A percentile compares a stretch with the other conserved stretches of the same genome.
Evolutionary conservation across 2,329 filamentous ascomycete species (phyloP).

Genomic region (Aspergillus felis): DNA sequence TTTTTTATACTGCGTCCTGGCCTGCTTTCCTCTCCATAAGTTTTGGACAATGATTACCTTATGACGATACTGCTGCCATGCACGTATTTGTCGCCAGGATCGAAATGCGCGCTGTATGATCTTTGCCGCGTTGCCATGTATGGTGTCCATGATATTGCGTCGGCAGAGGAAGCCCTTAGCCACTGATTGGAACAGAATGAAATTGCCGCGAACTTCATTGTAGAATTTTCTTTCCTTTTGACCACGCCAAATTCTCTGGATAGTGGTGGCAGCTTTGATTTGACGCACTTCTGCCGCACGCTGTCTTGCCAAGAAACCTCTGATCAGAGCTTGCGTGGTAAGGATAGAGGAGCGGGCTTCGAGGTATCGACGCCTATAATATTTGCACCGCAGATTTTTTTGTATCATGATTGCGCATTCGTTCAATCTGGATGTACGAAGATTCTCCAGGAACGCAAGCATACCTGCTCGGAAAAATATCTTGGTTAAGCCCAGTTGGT

Average conservation of each 20-base stretch:
- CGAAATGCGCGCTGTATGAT: slow-evolving; percentile 91
- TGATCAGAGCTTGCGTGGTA: slow-evolving; percentile 69
- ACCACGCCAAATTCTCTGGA: slow-evolving; percentile 92
- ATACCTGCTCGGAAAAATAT: slow-evolving; percentile 99
- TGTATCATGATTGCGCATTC: slow-evolving; percentile 96
- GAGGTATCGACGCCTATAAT: slow-evolving; percentile 87
- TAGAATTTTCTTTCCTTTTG: slow-evolving; percentile 83
- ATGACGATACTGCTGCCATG: slow-evolving; percentile 83
- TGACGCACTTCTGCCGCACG: slow-evolving; percentile 76
- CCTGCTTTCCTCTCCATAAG: slow-evolving; percentile 80
- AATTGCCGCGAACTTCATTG: slow-evolving; percentile 71
- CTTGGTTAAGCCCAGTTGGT: slow-evolving; percentile 95
- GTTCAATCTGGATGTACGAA: slow-evolving; percentile 84
- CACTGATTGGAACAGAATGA: slow-evolving; percentile 82
- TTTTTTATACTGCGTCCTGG: slow-evolving; percentile 81
- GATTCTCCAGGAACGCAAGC: slow-evolving; percentile 94
- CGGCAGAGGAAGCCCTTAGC: slow-evolving; percentile 90
- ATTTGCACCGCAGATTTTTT: slow-evolving; percentile 94
- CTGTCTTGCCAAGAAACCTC: slow-evolving; percentile 74
- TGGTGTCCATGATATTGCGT: slow-evolving; percentile 88
- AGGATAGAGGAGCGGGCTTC: slow-evolving; percentile 80
- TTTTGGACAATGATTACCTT: slow-evolving; percentile 89
- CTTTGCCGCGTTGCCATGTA: slow-evolving; percentile 83
- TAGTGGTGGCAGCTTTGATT: slow-evolving; percentile 83
- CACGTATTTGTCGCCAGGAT: slow-evolving; percentile 68